Conservation (phyloP, 805 yeast species). For the Lipomyces kockii region DNA sequence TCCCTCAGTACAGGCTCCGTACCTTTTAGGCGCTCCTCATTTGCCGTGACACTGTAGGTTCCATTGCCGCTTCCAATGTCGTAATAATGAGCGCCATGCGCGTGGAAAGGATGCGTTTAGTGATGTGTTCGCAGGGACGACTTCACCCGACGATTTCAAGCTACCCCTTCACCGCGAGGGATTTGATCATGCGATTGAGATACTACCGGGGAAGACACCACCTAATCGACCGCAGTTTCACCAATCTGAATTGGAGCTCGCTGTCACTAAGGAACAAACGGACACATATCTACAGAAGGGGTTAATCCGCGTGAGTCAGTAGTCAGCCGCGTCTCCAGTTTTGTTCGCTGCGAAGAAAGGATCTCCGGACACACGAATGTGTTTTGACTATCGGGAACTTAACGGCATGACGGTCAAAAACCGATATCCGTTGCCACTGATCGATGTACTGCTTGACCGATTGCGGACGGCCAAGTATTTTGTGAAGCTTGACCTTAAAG, state of each 20-base stretch:
- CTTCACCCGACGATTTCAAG: too few species aligned
- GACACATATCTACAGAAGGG: not conserved
- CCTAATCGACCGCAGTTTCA: not conserved
- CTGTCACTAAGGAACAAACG: not conserved
- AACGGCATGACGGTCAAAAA: not conserved
- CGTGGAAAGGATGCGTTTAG: constrained; percentile 2
- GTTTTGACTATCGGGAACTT: not conserved
- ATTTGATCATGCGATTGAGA: not conserved
- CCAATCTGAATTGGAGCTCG: not conserved
- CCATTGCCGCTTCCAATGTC: constrained; percentile 1
- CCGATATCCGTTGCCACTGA: not conserved
- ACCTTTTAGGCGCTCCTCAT: not conserved
- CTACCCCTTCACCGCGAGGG: not conserved
- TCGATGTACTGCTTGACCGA: too few species aligned
- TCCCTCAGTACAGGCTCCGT: not conserved
- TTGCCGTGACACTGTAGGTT: not conserved
- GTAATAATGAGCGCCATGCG: constrained; percentile 1
- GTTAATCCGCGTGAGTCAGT: not conserved
- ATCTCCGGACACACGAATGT: not conserved
- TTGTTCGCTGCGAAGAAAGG: not conserved
- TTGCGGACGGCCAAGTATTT: too few species aligned
- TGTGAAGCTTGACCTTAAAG: too few species aligned
- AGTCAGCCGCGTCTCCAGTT: not conserved
- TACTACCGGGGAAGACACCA: not conserved
- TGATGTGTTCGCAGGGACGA: too few species aligned